A percentile compares a stretch with the other conserved stretches of the same genome.
Conservation (phyloP, 345 rosid species). For the Populus euphratica region DNA sequence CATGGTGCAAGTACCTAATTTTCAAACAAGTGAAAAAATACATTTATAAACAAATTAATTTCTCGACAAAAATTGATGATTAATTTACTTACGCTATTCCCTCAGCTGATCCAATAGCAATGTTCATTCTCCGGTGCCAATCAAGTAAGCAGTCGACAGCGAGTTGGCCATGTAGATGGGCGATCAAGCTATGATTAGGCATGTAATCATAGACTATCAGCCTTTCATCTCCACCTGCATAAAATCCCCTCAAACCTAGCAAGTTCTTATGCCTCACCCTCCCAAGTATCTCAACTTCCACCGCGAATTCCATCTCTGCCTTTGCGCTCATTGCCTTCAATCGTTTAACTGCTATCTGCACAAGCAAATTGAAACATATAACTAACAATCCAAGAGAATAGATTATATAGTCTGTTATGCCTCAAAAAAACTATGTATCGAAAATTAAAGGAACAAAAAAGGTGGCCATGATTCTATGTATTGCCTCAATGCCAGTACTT, state of each 20-base stretch:
- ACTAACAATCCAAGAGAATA: not conserved
- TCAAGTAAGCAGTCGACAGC: constrained; percentile 54
- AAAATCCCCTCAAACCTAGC: constrained; percentile 61
- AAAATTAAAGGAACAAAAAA: not conserved
- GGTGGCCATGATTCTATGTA: not conserved
- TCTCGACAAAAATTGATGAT: not conserved
- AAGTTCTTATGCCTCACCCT: constrained; percentile 64
- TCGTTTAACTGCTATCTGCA: constrained; percentile 65
- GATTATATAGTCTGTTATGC: not conserved
- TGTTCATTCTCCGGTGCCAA: constrained; percentile 52
- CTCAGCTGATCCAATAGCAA: constrained; percentile 58
- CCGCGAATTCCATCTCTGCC: constrained; percentile 70
- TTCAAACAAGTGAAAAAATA: not conserved
- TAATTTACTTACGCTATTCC: constrained; percentile 50
- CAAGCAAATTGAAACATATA: not conserved
- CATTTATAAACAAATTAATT: not conserved
- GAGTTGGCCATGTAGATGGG: constrained; percentile 64
- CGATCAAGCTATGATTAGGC: constrained; percentile 62
- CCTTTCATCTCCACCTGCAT: constrained; percentile 61
- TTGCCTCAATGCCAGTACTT: constrained; percentile 59
- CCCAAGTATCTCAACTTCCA: constrained; percentile 73
- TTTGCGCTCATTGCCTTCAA: constrained; percentile 61
- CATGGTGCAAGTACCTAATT: constrained; percentile 60
- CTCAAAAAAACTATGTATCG: not conserved
- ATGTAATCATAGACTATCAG: constrained; percentile 68